Base-by-base conservation (phyloP, 306 rosid genomes). In the Lathyrus aphaca region DNA sequence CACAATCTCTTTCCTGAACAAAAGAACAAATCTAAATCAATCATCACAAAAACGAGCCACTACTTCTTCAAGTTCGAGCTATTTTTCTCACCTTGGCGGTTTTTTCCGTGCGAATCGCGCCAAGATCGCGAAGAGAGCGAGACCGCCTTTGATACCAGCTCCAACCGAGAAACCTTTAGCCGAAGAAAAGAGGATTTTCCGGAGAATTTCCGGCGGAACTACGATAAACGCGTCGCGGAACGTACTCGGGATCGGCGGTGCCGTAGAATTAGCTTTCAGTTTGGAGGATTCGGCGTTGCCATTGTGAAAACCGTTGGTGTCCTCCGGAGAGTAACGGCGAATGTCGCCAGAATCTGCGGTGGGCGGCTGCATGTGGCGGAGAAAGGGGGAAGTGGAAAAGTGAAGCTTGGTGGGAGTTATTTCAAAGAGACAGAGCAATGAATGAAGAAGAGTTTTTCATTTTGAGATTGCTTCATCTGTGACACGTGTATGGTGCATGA, bases 71-170 rank as follows among this genome's bases (percentile, higher is more conserved):
- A 65, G 19, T 44, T 16, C 7, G 27, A 38, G 21, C 10, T 32
- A 17, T 38, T 1, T 48, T 29, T 30, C 71, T 91, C 6, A 84
- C 67, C 89, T 81, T 72, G 77, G 79, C 57, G 85, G 80, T 70
- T 81, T 89, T 73, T 88, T 76, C 13, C 92, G 85, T 64, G 81
- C 81, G 75, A 89, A 71, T 61, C 97, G 88, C 71, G 76, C 88
- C 60, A 95, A 59, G 80, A 95, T 84, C 27, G 99, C 87, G 82
- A 95, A 91, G 68, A 91, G 84, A 65, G 99, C 91, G 65, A 95
- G 96, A 37, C 97, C 99, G 8, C 97, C 99, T 68, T 91, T 91
- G 64, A 95, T 73, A 57, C 97, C 97, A 66, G 97, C 99, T 51
- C 99, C 99, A 23, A 95, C 84, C 3, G 88, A 57, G 95, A 95